Evolutionary conservation across 768 basidiomycete genomes (phyloP).

Genomic region (Lentinula lateritia): DNA sequence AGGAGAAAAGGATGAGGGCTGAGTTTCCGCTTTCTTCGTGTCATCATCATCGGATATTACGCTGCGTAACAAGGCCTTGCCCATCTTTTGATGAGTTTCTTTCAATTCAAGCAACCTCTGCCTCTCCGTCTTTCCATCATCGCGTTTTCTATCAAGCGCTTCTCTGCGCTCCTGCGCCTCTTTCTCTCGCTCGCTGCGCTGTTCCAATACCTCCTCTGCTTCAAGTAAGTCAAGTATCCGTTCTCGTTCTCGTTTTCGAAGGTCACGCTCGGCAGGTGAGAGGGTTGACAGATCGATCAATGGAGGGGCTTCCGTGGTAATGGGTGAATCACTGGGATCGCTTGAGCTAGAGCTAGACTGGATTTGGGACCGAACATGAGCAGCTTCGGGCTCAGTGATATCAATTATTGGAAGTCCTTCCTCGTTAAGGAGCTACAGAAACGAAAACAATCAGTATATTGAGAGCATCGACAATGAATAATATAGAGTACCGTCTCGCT

Average conservation of each 20-base stretch:
- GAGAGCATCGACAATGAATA: neutral
- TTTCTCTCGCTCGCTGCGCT: slow-evolving; percentile 31
- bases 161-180: slow-evolving; percentile 39
- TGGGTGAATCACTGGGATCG: neutral
- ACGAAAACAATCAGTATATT: slow-evolving; percentile 1
- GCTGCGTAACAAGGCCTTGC: slow-evolving; percentile 53
- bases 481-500: neutral
- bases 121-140: slow-evolving; percentile 30
- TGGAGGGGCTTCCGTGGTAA: slow-evolving; percentile 33
- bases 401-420: slow-evolving; percentile 80
- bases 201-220: slow-evolving; percentile 55
- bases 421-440: slow-evolving; percentile 58
- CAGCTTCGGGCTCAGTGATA: slow-evolving; percentile 51
- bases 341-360: neutral
- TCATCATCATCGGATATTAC: slow-evolving; percentile 30
- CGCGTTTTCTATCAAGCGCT: slow-evolving; percentile 41
- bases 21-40: slow-evolving; percentile 21
- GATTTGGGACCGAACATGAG: slow-evolving; percentile 10
- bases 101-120: slow-evolving; percentile 33
- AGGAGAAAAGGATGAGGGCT: neutral
- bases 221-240: slow-evolving; percentile 65
- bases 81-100: slow-evolving; percentile 76
- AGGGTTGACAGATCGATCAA: slow-evolving; percentile 43
- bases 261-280: slow-evolving; percentile 39
- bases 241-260: slow-evolving; percentile 52